Conservation (phyloP, 2,329 filamentous ascomycete genomes). For the Ophiostoma piceae region DNA sequence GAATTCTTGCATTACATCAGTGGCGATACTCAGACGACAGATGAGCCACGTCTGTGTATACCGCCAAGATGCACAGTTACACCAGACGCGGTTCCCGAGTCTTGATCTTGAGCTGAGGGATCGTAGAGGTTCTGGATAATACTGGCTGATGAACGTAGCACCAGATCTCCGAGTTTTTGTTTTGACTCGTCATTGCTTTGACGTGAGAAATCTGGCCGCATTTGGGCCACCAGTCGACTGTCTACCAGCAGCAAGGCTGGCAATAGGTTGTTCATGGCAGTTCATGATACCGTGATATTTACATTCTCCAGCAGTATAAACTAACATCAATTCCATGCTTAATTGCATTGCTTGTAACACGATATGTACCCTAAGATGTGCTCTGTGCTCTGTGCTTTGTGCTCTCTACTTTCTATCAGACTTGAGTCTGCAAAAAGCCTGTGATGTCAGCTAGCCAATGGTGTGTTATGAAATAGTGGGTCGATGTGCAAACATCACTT, state of each 20-base stretch:
- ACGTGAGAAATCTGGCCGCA: too few species aligned
- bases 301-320: too few species aligned
- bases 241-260: too few species aligned
- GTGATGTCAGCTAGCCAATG: not conserved
- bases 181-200: too few species aligned
- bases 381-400: not conserved
- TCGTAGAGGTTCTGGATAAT: not conserved
- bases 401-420: too few species aligned
- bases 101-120: not conserved
- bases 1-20: not conserved
- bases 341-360: too few species aligned
- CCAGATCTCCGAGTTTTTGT: not conserved
- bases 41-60: conserved; percentile 1
- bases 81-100: not conserved
- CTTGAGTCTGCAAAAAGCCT: not conserved
- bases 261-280: not conserved
- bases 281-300: too few species aligned
- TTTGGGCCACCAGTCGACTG: too few species aligned
- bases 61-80: conserved; percentile 3
- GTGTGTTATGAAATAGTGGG: conserved; percentile 5
- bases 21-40: not conserved
- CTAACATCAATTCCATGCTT: too few species aligned
- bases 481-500: not conserved
- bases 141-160: not conserved
- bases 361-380: not conserved